Conservation (phyloP, 2,329 filamentous ascomycete species). For the Erysiphe pulchra region DNA sequence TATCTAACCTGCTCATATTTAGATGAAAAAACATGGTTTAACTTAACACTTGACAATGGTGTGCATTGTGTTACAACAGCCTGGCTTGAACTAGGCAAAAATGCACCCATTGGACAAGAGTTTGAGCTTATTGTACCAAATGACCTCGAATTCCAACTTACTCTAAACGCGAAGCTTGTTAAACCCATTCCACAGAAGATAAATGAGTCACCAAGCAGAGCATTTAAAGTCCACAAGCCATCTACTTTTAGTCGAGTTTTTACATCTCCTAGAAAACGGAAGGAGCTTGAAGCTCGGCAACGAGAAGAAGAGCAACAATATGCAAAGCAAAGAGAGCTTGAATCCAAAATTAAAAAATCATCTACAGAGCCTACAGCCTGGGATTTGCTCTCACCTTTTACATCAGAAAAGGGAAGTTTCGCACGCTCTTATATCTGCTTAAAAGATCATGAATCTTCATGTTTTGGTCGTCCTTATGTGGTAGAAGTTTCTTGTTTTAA, state of each 20-base stretch:
- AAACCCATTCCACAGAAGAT: slow-evolving; percentile 39
- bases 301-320: slow-evolving; percentile 60
- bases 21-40: slow-evolving; percentile 86
- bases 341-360: slow-evolving; percentile 35
- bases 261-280: slow-evolving; percentile 86
- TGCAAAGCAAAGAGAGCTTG: slow-evolving; percentile 32
- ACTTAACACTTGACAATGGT: slow-evolving; percentile 90
- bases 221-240: slow-evolving; percentile 41
- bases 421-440: slow-evolving; percentile 81
- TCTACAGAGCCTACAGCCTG: slow-evolving; percentile 46
- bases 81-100: slow-evolving; percentile 77
- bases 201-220: slow-evolving; percentile 33
- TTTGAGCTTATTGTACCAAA: slow-evolving; percentile 94
- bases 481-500: slow-evolving; percentile 93
- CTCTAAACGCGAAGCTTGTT: slow-evolving; percentile 81
- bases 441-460: slow-evolving; percentile 70
- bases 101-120: slow-evolving; percentile 87
- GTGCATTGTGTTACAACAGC: slow-evolving; percentile 93
- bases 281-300: slow-evolving; percentile 68
- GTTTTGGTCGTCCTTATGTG: slow-evolving; percentile 67
- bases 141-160: slow-evolving; percentile 96
- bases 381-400: slow-evolving; percentile 65
- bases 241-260: slow-evolving; percentile 83
- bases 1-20: slow-evolving; percentile 3
- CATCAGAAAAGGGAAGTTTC: slow-evolving; percentile 81